Evolutionary conservation across 441 rosid genomes (phyloP), one percentile per base, ranked within the genome.

Genomic region (Arabidopsis lyrata): DNA sequence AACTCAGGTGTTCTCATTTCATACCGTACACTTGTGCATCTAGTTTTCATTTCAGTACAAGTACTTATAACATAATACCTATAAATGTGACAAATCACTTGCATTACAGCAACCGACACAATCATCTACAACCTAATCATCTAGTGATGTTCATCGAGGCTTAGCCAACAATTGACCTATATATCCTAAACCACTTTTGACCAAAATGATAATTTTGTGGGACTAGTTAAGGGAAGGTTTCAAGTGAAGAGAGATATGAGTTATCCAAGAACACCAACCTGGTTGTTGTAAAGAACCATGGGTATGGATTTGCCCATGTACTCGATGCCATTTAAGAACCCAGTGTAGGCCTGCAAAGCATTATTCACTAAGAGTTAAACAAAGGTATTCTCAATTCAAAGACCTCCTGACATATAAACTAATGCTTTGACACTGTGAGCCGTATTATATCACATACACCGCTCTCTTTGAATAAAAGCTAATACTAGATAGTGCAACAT

Each of bases 341-440:
- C 90, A 2, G 99, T 91, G 82, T 84, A 94, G 27, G 86, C 97
- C 98, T 94, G 89, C 84, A 84, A 75, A 47, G 74, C 62, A 72
- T 72, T 31, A 70, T 53, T 44, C 55, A 62, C 13, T 9, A 38
- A 31, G 60, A 2, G 60, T 67, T 47, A 47, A 12, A 35, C 44
- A 0, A 38, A n/a, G 22, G 4, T 29, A 39, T 27, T 66, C 12
- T 32, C 69, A 61, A 68, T 6, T 34, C 8, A 15, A 52, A 31
- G 0, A 75, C 52, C 52, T 12, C 8, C 14, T 48, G 60, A 52
- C 27, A 24, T 61, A 50, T 15, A 36, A 24, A 12, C 8, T 3
- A 15, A 49, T 36, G n/a, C 11, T 53, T 70, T 55, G 16, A 63
- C 29, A 18, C 36, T 27, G n/a, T 6, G n/a, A 48, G 44, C 15